Conservation (phyloP, 2,329 filamentous ascomycete genomes). For the Cordyceps cicadae region DNA sequence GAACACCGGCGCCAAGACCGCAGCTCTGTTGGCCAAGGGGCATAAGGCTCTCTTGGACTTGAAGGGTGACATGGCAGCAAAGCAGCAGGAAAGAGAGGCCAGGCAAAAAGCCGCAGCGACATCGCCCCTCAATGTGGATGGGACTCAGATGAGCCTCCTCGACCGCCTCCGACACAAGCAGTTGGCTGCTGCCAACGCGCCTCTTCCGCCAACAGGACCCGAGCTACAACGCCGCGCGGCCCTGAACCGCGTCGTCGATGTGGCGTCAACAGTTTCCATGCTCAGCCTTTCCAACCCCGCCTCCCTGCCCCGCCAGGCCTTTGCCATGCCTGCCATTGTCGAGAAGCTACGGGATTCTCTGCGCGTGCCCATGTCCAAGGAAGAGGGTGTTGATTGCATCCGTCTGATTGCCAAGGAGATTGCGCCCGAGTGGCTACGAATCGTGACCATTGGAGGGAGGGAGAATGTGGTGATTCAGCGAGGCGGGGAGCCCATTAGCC, state of each 20-base stretch:
- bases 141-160: slow-evolving; percentile 57
- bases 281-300: slow-evolving; percentile 46
- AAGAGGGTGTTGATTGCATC: slow-evolving; percentile 44
- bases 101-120: slow-evolving; percentile 26
- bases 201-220: slow-evolving; percentile 46
- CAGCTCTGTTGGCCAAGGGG: slow-evolving; percentile 55
- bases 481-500: slow-evolving; percentile 31
- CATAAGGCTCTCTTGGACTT: slow-evolving; percentile 62
- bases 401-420: slow-evolving; percentile 45
- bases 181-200: slow-evolving; percentile 46
- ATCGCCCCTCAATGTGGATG: slow-evolving; percentile 33
- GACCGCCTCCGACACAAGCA: slow-evolving; percentile 70
- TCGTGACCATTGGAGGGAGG: slow-evolving; percentile 42
- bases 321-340: slow-evolving; percentile 54
- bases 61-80: slow-evolving; percentile 50
- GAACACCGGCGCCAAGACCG: slow-evolving; percentile 32
- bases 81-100: slow-evolving; percentile 38
- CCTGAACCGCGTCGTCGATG: slow-evolving; percentile 58
- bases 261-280: slow-evolving; percentile 59
- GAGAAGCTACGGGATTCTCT: slow-evolving; percentile 62
- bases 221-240: slow-evolving; percentile 56
- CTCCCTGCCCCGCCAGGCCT: slow-evolving; percentile 51
- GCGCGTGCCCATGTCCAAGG: slow-evolving; percentile 42
- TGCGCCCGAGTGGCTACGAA: slow-evolving; percentile 47
- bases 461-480: slow-evolving; percentile 51